phyloP scores from a whole-genome alignment of 1,284 basidiomycete species.

The Singerocomus rubriflavus region DNA sequence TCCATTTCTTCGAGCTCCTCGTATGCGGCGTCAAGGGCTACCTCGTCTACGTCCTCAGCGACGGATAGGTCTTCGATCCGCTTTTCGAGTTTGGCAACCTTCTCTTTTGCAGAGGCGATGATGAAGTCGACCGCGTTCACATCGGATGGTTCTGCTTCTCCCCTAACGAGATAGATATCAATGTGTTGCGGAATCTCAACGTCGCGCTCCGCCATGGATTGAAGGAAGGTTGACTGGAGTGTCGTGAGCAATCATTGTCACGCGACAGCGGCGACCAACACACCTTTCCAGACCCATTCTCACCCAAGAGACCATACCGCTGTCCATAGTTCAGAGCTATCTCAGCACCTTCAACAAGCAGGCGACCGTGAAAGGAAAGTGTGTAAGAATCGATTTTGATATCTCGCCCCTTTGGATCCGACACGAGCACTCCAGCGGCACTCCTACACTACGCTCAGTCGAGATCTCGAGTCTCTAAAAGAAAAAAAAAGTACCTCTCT shows the following conservation, averaged over 20 bases:
- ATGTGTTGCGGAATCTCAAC: conserved; percentile 94
- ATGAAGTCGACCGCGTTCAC: conserved; percentile 97
- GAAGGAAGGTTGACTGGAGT: conserved; percentile 59
- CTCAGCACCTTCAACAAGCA: conserved; percentile 88
- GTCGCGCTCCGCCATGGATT: conserved; percentile 87
- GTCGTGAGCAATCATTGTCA: conserved; percentile 11
- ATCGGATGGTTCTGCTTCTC: conserved; percentile 96
- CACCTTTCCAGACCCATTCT: conserved; percentile 98
- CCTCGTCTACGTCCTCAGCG: conserved; percentile 87
- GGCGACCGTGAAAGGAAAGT: conserved; percentile 94
- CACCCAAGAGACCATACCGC: conserved; percentile 91
- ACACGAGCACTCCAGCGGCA: conserved; percentile 88
- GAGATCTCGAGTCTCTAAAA: background rate
- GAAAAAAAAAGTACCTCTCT: conserved; percentile 57
- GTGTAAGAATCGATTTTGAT: conserved; percentile 98
- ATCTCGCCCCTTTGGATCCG: conserved; percentile 90
- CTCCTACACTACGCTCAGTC: conserved; percentile 49
- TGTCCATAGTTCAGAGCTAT: conserved; percentile 97
- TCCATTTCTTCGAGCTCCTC: conserved; percentile 98
- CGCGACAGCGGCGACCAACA: conserved; percentile 24
- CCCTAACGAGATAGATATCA: conserved; percentile 95
- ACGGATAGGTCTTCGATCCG: conserved; percentile 92
- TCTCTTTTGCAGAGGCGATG: conserved; percentile 87
- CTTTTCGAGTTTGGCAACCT: conserved; percentile 94
- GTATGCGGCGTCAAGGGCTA: conserved; percentile 82